Base-by-base conservation (phyloP, 371 early-diverging fungal genomes). In the Capillidium rhysosporum region DNA sequence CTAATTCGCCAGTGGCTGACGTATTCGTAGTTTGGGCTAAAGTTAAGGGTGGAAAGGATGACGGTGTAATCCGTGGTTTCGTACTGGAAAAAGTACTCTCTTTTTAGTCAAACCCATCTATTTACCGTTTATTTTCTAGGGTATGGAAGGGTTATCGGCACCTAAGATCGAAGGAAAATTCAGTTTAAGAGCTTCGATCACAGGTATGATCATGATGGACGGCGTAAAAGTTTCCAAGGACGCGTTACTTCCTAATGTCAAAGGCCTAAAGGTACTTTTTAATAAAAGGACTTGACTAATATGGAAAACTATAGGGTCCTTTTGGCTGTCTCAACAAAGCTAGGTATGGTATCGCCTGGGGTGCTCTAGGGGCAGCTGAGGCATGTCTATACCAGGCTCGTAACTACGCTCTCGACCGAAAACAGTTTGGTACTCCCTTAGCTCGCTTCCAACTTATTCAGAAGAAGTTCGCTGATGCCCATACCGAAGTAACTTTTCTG, bases 151-250 rank as follows among this genome's bases (percentile, higher is more conserved):
- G 14, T 67, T 97, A 45, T 69, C 72, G 4, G 77, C 95, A 0
- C 95, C 96, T 28, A 73, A 70, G 20, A 95, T 97, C 60, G 72
- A 94, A 57, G 98, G 95, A 57, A 97, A 97, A 63, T 83, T 95
- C 67, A 87, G 92, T 2, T 75, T 95, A 23, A 73, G 96, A 43
- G 95, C 98, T 4, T 92, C 93, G 1, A 73, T 78, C 57, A 97
- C 98, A 1, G 98, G 98, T 46, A 92, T 92, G 93, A 95, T 97
- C 64, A 81, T 88, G 82, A 92, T 95, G 93, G 96, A 95, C 58
- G 83, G 92, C 48, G 95, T 95, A n/a, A 77, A 79, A 56, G 84
- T 94, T 1, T 91, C 95, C 0, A 76, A 62, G 10, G 89, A 84
- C 55, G 89, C 91, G 65, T 70, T 94, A 69, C 69, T 95, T 26